Conservation (phyloP, 257 asterid species). For the Handroanthus guayacan region DNA sequence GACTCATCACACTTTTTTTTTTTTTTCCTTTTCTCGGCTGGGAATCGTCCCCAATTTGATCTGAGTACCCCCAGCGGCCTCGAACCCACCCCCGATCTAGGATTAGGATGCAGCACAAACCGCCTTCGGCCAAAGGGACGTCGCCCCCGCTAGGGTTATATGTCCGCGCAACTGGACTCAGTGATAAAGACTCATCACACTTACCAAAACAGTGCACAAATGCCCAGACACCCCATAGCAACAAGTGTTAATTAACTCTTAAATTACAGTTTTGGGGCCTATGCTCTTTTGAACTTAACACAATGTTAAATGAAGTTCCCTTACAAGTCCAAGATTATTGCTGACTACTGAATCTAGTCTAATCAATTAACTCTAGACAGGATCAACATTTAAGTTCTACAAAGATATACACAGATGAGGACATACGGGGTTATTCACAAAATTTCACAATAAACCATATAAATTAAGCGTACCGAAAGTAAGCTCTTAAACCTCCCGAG, state of each 20-base stretch:
- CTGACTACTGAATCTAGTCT: neutral
- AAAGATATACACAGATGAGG: neutral
- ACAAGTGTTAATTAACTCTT: neutral
- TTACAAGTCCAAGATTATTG: constrained; percentile 7
- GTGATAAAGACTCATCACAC: neutral
- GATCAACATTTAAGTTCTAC: neutral
- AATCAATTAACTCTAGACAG: neutral
- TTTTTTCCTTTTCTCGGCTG: too few relatives aligned
- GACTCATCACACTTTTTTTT: neutral
- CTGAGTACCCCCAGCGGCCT: neutral
- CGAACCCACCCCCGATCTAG: too few relatives aligned
- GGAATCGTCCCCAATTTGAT: too few relatives aligned
- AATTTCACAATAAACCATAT: neutral
- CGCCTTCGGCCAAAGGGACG: too few relatives aligned
- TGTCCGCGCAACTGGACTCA: too few relatives aligned
- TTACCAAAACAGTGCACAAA: neutral
- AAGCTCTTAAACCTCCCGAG: neutral
- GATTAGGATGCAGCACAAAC: too few relatives aligned
- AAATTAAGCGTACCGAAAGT: neutral
- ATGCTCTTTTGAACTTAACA: neutral
- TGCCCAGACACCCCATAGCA: neutral
- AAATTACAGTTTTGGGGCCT: neutral
- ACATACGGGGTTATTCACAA: neutral
- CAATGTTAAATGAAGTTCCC: neutral
- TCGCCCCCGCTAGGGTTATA: too few relatives aligned